Evolutionary conservation across 1,284 basidiomycete species (phyloP).

Genomic region (Ganoderma lingzhi): DNA sequence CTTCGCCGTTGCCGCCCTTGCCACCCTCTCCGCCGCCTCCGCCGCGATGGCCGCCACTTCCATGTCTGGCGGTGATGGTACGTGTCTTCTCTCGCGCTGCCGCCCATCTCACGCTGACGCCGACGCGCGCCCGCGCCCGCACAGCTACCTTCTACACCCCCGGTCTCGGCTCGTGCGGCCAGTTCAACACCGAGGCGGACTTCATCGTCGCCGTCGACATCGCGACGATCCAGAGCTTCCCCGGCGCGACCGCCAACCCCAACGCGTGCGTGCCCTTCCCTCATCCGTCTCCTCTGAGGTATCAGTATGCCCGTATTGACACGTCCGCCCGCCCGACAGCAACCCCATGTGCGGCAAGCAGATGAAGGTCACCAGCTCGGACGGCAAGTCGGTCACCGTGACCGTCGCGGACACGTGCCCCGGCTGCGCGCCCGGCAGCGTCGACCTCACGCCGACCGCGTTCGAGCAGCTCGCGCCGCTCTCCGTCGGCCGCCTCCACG

Average conservation of each 20-base stretch:
- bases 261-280: conserved; percentile 19
- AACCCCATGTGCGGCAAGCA: conserved; percentile 48
- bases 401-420: conserved; percentile 53
- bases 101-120: no score
- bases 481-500: conserved; percentile 33
- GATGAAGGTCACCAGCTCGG: conserved; percentile 36
- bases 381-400: conserved; percentile 47
- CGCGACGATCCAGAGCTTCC: conserved; percentile 30
- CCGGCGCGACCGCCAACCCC: conserved; percentile 30
- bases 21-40: conserved; percentile 24
- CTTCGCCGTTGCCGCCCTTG: conserved; percentile 24
- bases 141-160: conserved; percentile 23
- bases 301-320: neutral
- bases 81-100: neutral
- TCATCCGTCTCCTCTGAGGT: no score
- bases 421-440: conserved; percentile 46
- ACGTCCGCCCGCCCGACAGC: conserved; percentile 9
- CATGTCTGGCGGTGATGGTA: conserved; percentile 22
- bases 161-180: conserved; percentile 32
- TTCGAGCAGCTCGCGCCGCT: conserved; percentile 49
- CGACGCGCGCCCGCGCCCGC: neutral
- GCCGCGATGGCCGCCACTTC: conserved; percentile 17
- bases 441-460: conserved; percentile 52
- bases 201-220: conserved; percentile 32
- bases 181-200: conserved; percentile 31